Evolutionary conservation across 169 alveolate genomes (phyloP).

Genomic region (Theileria luwenshuni): DNA sequence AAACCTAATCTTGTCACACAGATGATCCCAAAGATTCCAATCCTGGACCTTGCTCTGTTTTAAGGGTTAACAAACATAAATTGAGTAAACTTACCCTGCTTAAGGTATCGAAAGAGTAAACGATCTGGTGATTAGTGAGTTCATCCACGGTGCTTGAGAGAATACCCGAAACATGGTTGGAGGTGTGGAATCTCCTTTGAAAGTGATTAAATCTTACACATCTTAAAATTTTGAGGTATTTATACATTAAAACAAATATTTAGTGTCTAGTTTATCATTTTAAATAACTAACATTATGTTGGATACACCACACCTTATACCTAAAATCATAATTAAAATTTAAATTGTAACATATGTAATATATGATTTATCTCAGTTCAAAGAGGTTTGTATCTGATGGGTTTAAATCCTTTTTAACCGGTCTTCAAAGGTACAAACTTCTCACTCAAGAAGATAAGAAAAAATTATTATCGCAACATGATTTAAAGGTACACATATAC

Average conservation of each 20-base stretch:
- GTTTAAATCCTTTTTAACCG: slow-evolving; percentile 34
- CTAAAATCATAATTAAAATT: not conserved
- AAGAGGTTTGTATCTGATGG: slow-evolving; percentile 43
- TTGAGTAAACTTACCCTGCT: slow-evolving; percentile 39
- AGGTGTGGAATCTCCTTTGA: slow-evolving; percentile 12
- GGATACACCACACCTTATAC: slow-evolving; percentile 4
- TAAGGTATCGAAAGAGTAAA: slow-evolving; percentile 53
- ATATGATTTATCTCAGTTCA: not conserved
- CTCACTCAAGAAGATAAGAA: slow-evolving; percentile 56
- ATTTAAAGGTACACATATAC: slow-evolving; percentile 47
- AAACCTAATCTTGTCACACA: slow-evolving; percentile 52
- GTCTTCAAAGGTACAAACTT: slow-evolving; percentile 41
- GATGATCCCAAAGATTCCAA: slow-evolving; percentile 48
- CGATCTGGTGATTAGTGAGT: slow-evolving; percentile 41
- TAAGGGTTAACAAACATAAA: not conserved
- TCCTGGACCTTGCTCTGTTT: slow-evolving; percentile 49
- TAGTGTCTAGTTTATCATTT: not conserved
- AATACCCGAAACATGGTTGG: slow-evolving; percentile 12
- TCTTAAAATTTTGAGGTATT: not conserved
- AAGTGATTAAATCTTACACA: not conserved
- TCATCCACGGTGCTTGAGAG: slow-evolving; percentile 37
- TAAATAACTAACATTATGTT: not conserved
- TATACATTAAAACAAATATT: slow-evolving; percentile 11
- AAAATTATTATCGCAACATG: slow-evolving; percentile 47
- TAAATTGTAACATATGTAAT: slow-evolving; percentile 2